Conservation (phyloP, 345 rosid genomes). For the Populus ilicifolia region DNA sequence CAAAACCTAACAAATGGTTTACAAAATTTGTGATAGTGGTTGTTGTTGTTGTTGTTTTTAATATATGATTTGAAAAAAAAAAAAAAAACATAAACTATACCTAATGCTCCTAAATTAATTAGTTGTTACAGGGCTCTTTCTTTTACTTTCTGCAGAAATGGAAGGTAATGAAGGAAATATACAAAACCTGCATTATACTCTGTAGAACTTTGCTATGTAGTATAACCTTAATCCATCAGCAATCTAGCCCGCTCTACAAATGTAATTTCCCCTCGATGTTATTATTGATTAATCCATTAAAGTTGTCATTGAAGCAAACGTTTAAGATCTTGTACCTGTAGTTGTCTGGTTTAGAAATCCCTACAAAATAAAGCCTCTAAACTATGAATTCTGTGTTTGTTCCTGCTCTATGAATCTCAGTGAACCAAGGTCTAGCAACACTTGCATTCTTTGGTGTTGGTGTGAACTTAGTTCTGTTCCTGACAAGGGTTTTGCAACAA, state of each 20-base stretch:
- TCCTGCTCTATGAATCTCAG: slow-evolving; percentile 31
- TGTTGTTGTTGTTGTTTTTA: too few species aligned
- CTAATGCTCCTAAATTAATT: too few species aligned
- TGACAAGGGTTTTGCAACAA: slow-evolving; percentile 88
- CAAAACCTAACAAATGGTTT: too few species aligned
- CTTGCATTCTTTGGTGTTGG: slow-evolving; percentile 98
- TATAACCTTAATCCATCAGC: neutral
- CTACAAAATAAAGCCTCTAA: neutral
- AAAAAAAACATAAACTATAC: too few species aligned
- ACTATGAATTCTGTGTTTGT: neutral
- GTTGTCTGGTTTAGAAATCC: neutral
- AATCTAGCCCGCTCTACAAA: neutral
- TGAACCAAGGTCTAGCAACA: slow-evolving; percentile 96
- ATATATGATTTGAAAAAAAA: too few species aligned
- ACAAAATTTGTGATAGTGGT: too few species aligned
- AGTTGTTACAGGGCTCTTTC: neutral
- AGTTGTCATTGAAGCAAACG: neutral
- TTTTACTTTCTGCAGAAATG: neutral
- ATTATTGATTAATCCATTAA: neutral
- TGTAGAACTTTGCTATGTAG: too few species aligned
- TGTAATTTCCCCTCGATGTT: neutral
- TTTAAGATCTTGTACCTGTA: neutral
- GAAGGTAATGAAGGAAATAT: neutral
- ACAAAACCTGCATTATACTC: neutral
- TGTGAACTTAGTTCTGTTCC: slow-evolving; percentile 87